These are phyloP conservation scores for Phytophthora citrophthora DNA, from an alignment of 352 stramenopile species.

Conservation along the genomic window DNA sequence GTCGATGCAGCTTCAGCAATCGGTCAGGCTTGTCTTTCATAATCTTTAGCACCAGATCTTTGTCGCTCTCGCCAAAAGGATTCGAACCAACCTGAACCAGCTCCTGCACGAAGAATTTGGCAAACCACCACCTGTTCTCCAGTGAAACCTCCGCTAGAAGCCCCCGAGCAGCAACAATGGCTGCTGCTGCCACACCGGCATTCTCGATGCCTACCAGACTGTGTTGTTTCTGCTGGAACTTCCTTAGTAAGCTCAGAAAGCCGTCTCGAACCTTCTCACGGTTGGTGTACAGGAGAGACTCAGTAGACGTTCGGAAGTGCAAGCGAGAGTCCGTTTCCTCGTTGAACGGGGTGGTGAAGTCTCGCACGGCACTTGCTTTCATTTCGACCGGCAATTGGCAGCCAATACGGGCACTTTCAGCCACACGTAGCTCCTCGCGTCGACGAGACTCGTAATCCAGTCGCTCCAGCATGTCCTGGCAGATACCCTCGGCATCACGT, in stretches of 20 bases:
- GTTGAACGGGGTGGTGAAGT: constrained; percentile 72
- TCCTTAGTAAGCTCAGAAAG: constrained; percentile 60
- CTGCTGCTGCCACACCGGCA: constrained; percentile 30
- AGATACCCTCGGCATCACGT: constrained; percentile 36
- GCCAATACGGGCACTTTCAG: constrained; percentile 60
- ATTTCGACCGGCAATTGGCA: constrained; percentile 63
- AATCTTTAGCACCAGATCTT: constrained; percentile 75
- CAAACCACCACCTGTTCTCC: constrained; percentile 80
- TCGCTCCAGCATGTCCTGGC: constrained; percentile 30
- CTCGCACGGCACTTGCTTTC: constrained; percentile 50
- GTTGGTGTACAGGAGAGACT: constrained; percentile 67
- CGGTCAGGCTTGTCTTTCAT: constrained; percentile 74
- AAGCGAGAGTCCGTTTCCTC: constrained; percentile 72
- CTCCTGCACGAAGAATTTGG: constrained; percentile 76
- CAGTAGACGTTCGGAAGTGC: constrained; percentile 61
- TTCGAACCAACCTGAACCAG: constrained; percentile 73
- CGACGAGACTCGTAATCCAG: constrained; percentile 34
- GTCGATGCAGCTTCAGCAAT: constrained; percentile 71
- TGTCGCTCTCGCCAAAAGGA: constrained; percentile 72
- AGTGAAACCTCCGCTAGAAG: constrained; percentile 50
- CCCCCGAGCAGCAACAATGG: constrained; percentile 33
- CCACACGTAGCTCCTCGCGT: constrained; percentile 55
- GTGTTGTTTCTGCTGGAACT: constrained; percentile 69
- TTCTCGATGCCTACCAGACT: constrained; percentile 52
- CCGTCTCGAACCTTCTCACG: constrained; percentile 70